Evolutionary conservation across 176 grass and related monocot genomes (phyloP), one percentile per base, ranked within the genome.

Genomic region (Poa annua): DNA sequence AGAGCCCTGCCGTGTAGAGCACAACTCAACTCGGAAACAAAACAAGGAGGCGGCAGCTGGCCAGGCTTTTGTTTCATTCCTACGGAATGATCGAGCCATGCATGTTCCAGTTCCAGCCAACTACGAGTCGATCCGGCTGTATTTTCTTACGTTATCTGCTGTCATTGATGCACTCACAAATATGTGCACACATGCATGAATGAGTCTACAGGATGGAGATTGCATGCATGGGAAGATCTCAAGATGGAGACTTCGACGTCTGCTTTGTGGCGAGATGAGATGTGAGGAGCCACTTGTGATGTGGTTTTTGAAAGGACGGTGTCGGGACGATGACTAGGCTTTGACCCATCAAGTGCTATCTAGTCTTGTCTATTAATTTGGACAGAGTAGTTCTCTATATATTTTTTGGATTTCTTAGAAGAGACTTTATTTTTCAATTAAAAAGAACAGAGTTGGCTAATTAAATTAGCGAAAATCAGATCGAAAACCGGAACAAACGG

Each of bases 11-110:
- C 44, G 44, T 45, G 44, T 9, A 45, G 44, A 2, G 44, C 44
- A 35, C 35, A 44, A 9, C 59, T 6, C 54, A 44, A 16, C 59
- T 11, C 59, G 39, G 12, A 4, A n/a, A n/a, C n/a, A n/a, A 34
- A 39, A 36, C 63, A 80, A 53, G 17, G 32, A 69, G 13, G 19
- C 79, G 45, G 79, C 33, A 69, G 64, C 48, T 68, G 63, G 78
- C 61, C 44, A 50, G 60, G 25, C 60, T 63, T 63, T 63, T 25
- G 44, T 63, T 63, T 32, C 25, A 63, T 63, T 63, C 60, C 4
- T 6, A 63, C 11, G 60, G 60, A 32, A 25, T 20, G 21, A 12
- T 60, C 56, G 21, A 24, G 56, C 20, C n/a, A 10, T 44, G 42
- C 9, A 44, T 44, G 8, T 44, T 44, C 9, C 42, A 44, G 42